Evolutionary conservation across 2,329 filamentous ascomycete species (phyloP).

Genomic region (Penicillium psychrosexuale): DNA sequence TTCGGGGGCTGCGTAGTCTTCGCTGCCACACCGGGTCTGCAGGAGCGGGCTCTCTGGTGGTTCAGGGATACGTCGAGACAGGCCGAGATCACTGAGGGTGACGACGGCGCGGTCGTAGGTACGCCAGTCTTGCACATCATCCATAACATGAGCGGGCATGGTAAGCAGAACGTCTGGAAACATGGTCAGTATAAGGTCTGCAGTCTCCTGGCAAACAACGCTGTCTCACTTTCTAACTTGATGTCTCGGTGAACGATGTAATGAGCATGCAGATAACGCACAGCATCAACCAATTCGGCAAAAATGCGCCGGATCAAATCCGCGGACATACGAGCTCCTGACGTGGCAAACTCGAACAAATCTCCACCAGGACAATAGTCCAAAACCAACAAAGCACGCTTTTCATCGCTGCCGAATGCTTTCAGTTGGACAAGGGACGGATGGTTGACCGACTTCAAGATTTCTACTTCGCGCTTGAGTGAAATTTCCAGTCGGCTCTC

Average conservation of each 20-base stretch:
- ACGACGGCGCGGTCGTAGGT: slow-evolving; percentile 78
- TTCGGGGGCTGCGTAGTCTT: slow-evolving; percentile 96
- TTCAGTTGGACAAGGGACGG: slow-evolving; percentile 88
- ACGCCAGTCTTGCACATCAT: slow-evolving; percentile 66
- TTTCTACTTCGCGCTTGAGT: slow-evolving; percentile 89
- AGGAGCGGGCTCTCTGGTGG: slow-evolving; percentile 76
- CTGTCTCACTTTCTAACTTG: slow-evolving; percentile 84
- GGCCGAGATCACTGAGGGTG: slow-evolving; percentile 85
- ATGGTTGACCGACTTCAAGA: slow-evolving; percentile 82
- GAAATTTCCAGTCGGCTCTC: slow-evolving; percentile 92
- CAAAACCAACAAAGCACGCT: slow-evolving; percentile 78
- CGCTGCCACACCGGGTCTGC: slow-evolving; percentile 90
- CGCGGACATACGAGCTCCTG: slow-evolving; percentile 65
- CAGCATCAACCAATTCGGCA: slow-evolving; percentile 79
- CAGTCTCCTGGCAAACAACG: slow-evolving; percentile 1
- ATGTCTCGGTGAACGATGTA: slow-evolving; percentile 95
- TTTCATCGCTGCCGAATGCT: slow-evolving; percentile 82
- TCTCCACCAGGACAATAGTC: slow-evolving; percentile 93
- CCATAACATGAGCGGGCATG: slow-evolving; percentile 65
- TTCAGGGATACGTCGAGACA: slow-evolving; percentile 75
- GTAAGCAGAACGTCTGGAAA: slow-evolving; percentile 82
- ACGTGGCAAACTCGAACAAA: slow-evolving; percentile 84
- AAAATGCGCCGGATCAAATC: slow-evolving; percentile 78
- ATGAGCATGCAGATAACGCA: slow-evolving; percentile 78
- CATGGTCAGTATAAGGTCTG: slow-evolving; percentile 16